phyloP scores from a whole-genome alignment of 1,139 yeast genomes.

The Debaryomycetaceae sp. region DNA sequence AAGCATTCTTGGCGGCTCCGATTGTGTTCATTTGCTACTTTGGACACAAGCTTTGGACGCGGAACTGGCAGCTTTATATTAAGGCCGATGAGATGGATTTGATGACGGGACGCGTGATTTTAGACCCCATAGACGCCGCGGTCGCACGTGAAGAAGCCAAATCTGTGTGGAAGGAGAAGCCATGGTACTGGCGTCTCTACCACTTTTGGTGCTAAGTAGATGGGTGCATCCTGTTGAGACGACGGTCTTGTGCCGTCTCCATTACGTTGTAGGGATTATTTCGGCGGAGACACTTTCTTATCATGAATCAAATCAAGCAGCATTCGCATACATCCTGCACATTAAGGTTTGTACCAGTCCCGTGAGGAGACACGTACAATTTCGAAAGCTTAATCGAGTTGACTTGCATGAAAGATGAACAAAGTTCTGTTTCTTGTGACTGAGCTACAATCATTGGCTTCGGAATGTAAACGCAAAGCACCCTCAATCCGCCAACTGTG shows the following conservation, averaged over 20 bases:
- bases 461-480: constrained; percentile 65
- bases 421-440: constrained; percentile 34
- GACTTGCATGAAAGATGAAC: constrained; percentile 13
- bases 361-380: no score
- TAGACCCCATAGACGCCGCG: constrained; percentile 17
- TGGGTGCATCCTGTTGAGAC: no score
- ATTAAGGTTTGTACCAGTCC: no score
- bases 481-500: constrained; percentile 58
- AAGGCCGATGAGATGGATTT: constrained; percentile 39
- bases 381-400: no score
- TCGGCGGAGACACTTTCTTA: no score
- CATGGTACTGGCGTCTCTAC: constrained; percentile 5
- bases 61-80: constrained; percentile 28
- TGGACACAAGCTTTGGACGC: constrained; percentile 38
- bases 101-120: constrained; percentile 39
- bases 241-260: no score
- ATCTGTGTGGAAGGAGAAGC: constrained; percentile 3
- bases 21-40: constrained; percentile 38
- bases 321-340: no score
- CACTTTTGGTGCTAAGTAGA: constrained; percentile 6
- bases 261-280: no score
- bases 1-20: constrained; percentile 44
- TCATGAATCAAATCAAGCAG: no score
- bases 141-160: constrained; percentile 2
- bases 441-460: constrained; percentile 49